Evolutionary conservation across 371 early-diverging fungal genomes (phyloP), one percentile per base, ranked within the genome.

Genomic region (Mortierella sp.): DNA sequence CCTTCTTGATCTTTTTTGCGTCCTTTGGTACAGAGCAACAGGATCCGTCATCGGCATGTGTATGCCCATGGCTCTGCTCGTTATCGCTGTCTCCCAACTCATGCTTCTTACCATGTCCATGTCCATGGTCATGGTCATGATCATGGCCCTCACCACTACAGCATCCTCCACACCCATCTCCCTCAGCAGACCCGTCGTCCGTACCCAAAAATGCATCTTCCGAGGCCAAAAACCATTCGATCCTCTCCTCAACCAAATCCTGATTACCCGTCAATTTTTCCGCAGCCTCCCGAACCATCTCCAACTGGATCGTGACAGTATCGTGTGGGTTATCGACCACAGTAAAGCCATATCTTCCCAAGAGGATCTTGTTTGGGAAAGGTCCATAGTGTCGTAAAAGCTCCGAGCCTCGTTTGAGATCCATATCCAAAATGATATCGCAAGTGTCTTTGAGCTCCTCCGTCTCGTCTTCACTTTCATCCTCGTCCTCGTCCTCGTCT

Each of bases 331-430:
- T 95, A 37, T 90, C 72, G n/a, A 87, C 80, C 44, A 92, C 92
- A 16, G 89, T 89, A 81, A 96, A 97, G 1, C 95, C 97, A 66
- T 95, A 97, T 53, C 90, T 89, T 70, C 86, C 86, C 47, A 97
- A 83, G 18, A 96, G 81, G 44, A 86, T 80, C 45, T 87, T 86
- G 74, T 92, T 94, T 30, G 90, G 82, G 62, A 90, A 92, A 58
- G 91, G 87, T 18, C 97, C 97, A 59, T 96, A 96, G 2, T 94
- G 93, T 67, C 94, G 95, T 72, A 90, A 94, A 7, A 96, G 81
- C 81, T 95, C 95, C 57, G 88, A 84, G 23, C 89, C 91, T 48
- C 87, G 85, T 48, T 84, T 81, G 55, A 88, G 85, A 5, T 88
- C 77, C 30, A 81, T 75, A 44, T 92, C 89, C 46, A 94, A 75